phyloP scores from a whole-genome alignment of 2,329 filamentous ascomycete species.

The Ophiostoma fasciatum region DNA sequence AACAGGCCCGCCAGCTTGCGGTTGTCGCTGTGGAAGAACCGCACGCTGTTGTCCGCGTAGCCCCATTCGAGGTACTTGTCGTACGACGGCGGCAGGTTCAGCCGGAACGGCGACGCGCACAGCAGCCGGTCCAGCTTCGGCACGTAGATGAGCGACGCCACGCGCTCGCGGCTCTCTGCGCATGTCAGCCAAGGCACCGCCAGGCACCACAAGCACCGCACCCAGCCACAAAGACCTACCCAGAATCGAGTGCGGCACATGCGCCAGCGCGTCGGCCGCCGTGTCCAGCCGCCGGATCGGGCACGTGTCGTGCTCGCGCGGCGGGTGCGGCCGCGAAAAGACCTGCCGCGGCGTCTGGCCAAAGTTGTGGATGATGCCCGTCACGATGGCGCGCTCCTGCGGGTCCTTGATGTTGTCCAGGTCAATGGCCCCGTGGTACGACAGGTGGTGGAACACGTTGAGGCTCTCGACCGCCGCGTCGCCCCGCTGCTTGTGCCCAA shows the following conservation, averaged over 20 bases:
- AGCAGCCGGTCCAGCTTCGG: constrained; percentile 69
- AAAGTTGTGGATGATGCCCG: constrained; percentile 96
- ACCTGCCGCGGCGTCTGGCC: constrained; percentile 95
- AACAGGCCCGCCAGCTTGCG: constrained; percentile 76
- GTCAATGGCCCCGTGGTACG: constrained; percentile 86
- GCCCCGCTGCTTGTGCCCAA: constrained; percentile 85
- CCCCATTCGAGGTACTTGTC: constrained; percentile 95
- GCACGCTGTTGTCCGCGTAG: constrained; percentile 80
- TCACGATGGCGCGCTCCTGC: constrained; percentile 73
- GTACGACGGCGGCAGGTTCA: constrained; percentile 74
- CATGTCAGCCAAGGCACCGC: neutral
- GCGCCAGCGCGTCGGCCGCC: constrained; percentile 58
- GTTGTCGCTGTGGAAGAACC: constrained; percentile 70
- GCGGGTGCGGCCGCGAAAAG: constrained; percentile 66
- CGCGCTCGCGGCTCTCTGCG: constrained; percentile 57
- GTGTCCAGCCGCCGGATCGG: constrained; percentile 61
- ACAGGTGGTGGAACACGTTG: constrained; percentile 93
- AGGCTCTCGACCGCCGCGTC: constrained; percentile 81
- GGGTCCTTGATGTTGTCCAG: constrained; percentile 82
- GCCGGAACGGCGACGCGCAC: constrained; percentile 66
- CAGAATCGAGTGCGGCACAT: constrained; percentile 64
- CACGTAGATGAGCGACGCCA: constrained; percentile 65
- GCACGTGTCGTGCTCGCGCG: constrained; percentile 53
- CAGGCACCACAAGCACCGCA: too few relatives aligned
- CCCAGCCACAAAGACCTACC: constrained; percentile 35